phyloP scores from a whole-genome alignment of 2,329 filamentous ascomycete genomes.

The Mycogone perniciosa region DNA sequence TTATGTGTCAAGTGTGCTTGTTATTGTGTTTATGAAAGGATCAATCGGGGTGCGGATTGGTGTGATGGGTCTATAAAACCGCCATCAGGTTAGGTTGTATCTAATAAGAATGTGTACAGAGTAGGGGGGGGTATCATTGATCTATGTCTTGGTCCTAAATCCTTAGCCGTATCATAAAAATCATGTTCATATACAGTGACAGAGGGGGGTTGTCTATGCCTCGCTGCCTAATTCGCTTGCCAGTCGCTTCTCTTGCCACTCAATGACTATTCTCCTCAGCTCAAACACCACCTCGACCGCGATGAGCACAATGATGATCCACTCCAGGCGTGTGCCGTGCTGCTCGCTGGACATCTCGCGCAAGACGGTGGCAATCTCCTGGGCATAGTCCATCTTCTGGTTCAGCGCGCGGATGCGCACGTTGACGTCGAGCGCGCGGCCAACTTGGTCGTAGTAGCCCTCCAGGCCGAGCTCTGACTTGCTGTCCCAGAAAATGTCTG shows the following conservation, averaged over 20 bases:
- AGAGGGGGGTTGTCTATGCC: background rate
- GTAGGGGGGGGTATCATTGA: conserved; percentile 1
- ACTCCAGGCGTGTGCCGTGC: conserved; percentile 80
- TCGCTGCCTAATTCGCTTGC: conserved; percentile 12
- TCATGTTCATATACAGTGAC: no score
- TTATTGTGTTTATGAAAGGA: background rate
- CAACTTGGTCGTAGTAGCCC: conserved; percentile 91
- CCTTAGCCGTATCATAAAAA: background rate
- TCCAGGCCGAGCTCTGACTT: conserved; percentile 84
- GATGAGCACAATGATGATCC: conserved; percentile 93
- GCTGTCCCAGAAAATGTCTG: conserved; percentile 95
- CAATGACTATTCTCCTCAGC: conserved; percentile 64
- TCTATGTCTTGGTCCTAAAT: background rate
- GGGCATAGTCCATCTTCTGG: conserved; percentile 96
- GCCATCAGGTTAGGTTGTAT: background rate
- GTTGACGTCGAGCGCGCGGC: conserved; percentile 81
- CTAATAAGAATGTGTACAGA: conserved; percentile 2
- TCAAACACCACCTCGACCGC: conserved; percentile 89
- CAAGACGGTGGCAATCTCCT: conserved; percentile 86
- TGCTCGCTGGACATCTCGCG: conserved; percentile 85
- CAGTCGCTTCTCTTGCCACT: conserved; percentile 40
- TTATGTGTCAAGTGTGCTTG: background rate
- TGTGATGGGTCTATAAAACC: no score
- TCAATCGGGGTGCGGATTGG: no score
- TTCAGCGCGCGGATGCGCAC: conserved; percentile 88